phyloP scores from a whole-genome alignment of 306 rosid genomes.

The Calophaca sinica region DNA sequence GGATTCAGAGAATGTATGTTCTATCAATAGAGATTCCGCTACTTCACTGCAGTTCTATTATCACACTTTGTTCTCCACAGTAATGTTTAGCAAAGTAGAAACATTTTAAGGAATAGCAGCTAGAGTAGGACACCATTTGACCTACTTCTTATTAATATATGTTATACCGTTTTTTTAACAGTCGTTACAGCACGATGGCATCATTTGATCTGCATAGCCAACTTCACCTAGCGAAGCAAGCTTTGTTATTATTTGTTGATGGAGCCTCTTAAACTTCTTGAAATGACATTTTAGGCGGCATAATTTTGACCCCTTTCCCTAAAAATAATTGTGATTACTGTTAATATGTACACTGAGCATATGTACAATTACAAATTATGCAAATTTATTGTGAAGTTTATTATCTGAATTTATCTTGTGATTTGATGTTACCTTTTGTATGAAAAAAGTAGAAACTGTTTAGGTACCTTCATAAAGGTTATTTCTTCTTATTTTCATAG shows the following conservation, averaged over 20 bases:
- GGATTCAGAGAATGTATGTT: neutral
- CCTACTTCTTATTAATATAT: constrained; percentile 4
- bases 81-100: constrained; percentile 1
- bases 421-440: constrained; percentile 29
- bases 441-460: constrained; percentile 4
- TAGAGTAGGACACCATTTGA: constrained; percentile 27
- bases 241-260: constrained; percentile 34
- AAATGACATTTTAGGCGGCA: constrained; percentile 28
- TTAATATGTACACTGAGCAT: neutral
- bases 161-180: constrained; percentile 10
- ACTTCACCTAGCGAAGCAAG: neutral
- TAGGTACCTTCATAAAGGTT: constrained; percentile 21
- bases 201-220: neutral
- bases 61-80: neutral
- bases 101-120: neutral
- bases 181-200: constrained; percentile 2
- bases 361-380: constrained; percentile 8
- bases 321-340: constrained; percentile 20
- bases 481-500: constrained; percentile 48
- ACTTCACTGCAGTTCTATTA: neutral
- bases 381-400: constrained; percentile 28
- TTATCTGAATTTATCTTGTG: constrained; percentile 36
- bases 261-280: constrained; percentile 7
- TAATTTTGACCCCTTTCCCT: constrained; percentile 1
- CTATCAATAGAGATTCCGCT: neutral